Evolutionary conservation across 129 eudicot genomes (phyloP).

Genomic region (Artemisia annua): DNA sequence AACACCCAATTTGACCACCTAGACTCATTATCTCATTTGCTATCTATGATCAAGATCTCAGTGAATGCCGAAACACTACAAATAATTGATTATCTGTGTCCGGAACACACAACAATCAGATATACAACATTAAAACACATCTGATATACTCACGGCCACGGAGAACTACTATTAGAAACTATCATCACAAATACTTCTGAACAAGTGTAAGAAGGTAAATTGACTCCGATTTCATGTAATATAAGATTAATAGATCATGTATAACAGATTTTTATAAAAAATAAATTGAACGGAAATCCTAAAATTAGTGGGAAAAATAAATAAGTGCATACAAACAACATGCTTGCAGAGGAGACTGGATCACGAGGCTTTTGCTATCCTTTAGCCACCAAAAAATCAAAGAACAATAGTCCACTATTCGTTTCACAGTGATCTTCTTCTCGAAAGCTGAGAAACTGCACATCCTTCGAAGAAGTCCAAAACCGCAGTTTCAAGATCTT

Average conservation of each 20-base stretch:
- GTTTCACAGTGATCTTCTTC: constrained; percentile 57
- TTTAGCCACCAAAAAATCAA: constrained; percentile 52
- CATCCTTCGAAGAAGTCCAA: constrained; percentile 79
- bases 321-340: constrained; percentile 32
- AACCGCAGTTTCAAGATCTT: constrained; percentile 68
- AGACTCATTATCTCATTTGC: background rate
- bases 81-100: background rate
- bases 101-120: background rate
- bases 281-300: constrained; percentile 42
- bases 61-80: constrained; percentile 15
- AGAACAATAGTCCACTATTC: constrained; percentile 47
- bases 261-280: constrained; percentile 51
- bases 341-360: constrained; percentile 53
- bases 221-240: constrained; percentile 30
- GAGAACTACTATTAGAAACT: background rate
- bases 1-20: constrained; percentile 29
- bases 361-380: constrained; percentile 25
- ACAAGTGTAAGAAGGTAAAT: constrained; percentile 2
- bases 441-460: constrained; percentile 54
- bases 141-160: background rate
- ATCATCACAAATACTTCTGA: background rate
- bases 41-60: constrained; percentile 14
- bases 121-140: background rate
- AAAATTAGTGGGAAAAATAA: constrained; percentile 16
- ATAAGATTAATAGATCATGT: constrained; percentile 29